phyloP scores from a whole-genome alignment of 2,329 filamentous ascomycete genomes.

The Xylaria sp. region DNA sequence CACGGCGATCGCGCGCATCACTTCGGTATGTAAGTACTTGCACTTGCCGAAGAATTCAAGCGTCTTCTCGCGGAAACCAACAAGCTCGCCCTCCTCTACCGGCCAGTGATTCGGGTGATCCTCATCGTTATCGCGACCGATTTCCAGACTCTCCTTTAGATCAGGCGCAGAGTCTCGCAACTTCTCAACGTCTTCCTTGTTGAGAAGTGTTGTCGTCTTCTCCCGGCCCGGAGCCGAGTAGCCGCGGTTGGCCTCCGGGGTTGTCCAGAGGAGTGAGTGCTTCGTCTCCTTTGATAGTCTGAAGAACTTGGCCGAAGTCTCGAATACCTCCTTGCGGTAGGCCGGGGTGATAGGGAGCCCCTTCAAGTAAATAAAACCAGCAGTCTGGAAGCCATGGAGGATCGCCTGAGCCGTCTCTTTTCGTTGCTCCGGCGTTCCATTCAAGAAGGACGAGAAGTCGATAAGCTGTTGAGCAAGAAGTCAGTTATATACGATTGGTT shows the following conservation, averaged over 20 bases:
- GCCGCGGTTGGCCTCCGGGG: conserved; percentile 66
- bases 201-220: conserved; percentile 57
- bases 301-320: conserved; percentile 67
- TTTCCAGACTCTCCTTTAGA: conserved; percentile 61
- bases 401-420: conserved; percentile 64
- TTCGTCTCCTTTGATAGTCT: conserved; percentile 57
- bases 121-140: conserved; percentile 54
- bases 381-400: conserved; percentile 73
- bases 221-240: conserved; percentile 67
- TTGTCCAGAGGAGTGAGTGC: conserved; percentile 63
- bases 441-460: conserved; percentile 69
- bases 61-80: conserved; percentile 68
- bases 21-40: conserved; percentile 65
- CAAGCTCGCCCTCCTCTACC: conserved; percentile 44
- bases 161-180: conserved; percentile 56
- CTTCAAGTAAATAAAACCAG: conserved; percentile 84
- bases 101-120: conserved; percentile 76
- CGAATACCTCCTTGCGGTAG: conserved; percentile 58
- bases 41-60: conserved; percentile 67
- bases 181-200: conserved; percentile 51
- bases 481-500: conserved; percentile 7
- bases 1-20: conserved; percentile 82
- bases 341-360: conserved; percentile 65
- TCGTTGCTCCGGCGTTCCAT: conserved; percentile 56
- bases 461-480: conserved; percentile 53